These are phyloP conservation scores for Pigoraptor vietnamica DNA, from an alignment of 78 protist species.

Conservation along the genomic window DNA sequence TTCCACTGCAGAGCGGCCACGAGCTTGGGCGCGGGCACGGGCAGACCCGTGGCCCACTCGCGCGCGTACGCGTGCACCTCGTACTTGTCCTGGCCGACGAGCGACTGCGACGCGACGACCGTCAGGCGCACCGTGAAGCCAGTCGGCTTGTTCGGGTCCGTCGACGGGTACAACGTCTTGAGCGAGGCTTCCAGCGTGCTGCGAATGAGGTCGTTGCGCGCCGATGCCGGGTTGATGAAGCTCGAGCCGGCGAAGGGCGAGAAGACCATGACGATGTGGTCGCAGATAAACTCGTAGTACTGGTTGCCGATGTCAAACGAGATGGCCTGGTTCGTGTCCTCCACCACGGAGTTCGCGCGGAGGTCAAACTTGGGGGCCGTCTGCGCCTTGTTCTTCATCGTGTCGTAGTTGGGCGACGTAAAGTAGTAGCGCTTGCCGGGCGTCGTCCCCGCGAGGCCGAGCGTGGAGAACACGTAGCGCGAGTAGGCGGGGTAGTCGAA, in stretches of 20 bases:
- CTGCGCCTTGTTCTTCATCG: neutral
- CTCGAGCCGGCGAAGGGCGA: neutral
- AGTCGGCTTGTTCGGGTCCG: no score
- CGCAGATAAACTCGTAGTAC: neutral
- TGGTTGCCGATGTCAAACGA: neutral
- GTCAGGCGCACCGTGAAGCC: no score
- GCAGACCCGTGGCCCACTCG: neutral
- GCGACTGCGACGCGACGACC: no score
- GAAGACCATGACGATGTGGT: neutral
- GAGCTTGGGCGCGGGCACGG: neutral
- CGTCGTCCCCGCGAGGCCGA: neutral
- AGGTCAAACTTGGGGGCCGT: neutral
- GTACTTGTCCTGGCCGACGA: no score
- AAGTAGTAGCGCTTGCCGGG: neutral
- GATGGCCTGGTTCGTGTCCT: neutral
- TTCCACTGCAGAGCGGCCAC: neutral
- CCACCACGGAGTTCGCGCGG: neutral
- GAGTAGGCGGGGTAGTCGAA: neutral
- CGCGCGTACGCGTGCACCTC: neutral
- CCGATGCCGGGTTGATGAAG: neutral
- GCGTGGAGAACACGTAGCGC: neutral
- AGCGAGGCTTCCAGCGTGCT: no score
- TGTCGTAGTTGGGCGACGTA: neutral
- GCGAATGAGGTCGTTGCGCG: neutral
- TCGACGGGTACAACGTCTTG: no score